phyloP scores from a whole-genome alignment of 345 rosid genomes.

The Populus tremula region DNA sequence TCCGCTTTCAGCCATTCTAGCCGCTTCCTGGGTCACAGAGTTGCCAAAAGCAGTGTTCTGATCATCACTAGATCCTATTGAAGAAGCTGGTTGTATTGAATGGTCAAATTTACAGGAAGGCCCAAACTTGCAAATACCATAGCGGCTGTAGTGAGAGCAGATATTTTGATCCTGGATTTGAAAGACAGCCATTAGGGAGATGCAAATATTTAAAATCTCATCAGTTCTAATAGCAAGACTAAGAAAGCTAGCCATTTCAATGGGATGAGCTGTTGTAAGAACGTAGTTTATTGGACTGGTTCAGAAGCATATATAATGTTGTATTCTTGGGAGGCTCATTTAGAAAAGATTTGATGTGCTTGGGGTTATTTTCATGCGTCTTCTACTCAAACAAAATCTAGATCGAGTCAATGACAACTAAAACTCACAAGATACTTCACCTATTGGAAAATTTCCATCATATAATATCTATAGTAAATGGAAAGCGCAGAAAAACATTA shows the following conservation, averaged over 20 bases:
- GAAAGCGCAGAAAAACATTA: neutral
- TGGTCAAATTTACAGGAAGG: constrained; percentile 89
- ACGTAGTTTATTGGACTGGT: neutral
- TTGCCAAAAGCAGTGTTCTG: constrained; percentile 19
- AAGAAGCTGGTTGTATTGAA: constrained; percentile 36
- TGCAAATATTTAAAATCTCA: neutral
- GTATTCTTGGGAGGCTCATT: neutral
- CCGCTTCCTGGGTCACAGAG: constrained; percentile 26
- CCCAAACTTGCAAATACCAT: constrained; percentile 93
- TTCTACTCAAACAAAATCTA: neutral
- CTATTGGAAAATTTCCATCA: neutral
- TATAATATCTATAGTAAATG: neutral
- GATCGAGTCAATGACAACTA: neutral
- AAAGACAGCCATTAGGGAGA: neutral
- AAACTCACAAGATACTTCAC: neutral
- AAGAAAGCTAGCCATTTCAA: neutral
- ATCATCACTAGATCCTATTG: constrained; percentile 28
- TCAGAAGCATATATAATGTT: neutral
- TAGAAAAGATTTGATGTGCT: neutral
- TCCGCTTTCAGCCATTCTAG: constrained; percentile 23
- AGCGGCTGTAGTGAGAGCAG: constrained; percentile 81
- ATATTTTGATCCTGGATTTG: constrained; percentile 61
- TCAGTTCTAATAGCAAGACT: neutral
- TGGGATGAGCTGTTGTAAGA: neutral
- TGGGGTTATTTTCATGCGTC: neutral